Base-by-base conservation (phyloP, 345 rosid species). In the Gossypium longicalyx region DNA sequence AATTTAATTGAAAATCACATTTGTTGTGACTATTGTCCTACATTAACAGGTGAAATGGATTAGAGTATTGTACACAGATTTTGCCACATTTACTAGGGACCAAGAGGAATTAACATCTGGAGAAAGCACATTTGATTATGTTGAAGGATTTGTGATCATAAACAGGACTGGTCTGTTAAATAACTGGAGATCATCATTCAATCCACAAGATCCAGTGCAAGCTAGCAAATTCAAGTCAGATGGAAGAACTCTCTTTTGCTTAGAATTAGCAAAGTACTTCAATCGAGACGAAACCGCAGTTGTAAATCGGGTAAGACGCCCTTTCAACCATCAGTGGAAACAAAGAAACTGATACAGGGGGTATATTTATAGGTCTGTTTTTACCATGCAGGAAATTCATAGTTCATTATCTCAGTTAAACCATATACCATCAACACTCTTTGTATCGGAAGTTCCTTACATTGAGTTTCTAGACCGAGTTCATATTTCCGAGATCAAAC, bases 131-230 rank as follows among this genome's bases (percentile, higher is more conserved):
- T 91, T 94, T 2, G 94, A 92, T 72, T 94, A 94, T 65, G 34
- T 92, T 7, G 99, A 94, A 91, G 99, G 99, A 45, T 92, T 91
- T 80, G 96, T 92, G 81, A 87, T 91, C 59, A 86, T 89, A 72
- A 91, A 94, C 85, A 83, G 95, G 76, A 90, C 97, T 45, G 93
- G 90, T n/a, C 91, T 91, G 68, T 76, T 91, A 48, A 88, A 89
- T 72, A 89, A 78, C 85, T 94, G 99, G 99, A 86, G 96, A 77
- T 80, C 91, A 61, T 89, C 97, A 43, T 94, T 92, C 83, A 82
- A 87, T 60, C 89, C 97, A 52, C 91, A 89, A 70, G 89, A 92
- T 75, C 95, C 97, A 9, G 61, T 87, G 64, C 85, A 86, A 82
- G 98, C 98, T 34, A 85, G 87, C 87, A 83, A 81, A 79, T 91